Base-by-base conservation (phyloP, 225 moss, liverwort and hornwort species). In the Physcomitrium patens region DNA sequence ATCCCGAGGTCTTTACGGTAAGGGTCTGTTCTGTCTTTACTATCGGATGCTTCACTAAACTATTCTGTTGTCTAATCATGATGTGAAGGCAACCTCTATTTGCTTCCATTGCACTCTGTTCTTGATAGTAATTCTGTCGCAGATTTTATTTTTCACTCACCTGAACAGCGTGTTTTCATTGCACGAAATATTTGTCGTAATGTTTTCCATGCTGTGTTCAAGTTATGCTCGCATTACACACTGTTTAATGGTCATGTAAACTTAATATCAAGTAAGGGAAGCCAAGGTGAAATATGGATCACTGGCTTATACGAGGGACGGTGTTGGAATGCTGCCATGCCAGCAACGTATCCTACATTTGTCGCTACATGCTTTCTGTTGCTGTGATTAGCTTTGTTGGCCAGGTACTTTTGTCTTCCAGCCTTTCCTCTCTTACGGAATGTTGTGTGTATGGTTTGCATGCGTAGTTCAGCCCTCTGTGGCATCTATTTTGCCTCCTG, bases 321-420 rank as follows among this genome's bases (percentile, higher is more conserved):
- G 71, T 65, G 71, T 72, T 66, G 71, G 71, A 67, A 60, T 74
- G 67, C 73, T 79, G 78, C 72, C 72, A 37, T 73, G 49, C 66
- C 79, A 86, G 85, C 85, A 80, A 87, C 91, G 84, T 93, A 93
- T 85, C 91, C 85, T 60, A 89, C 93, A 72, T 93, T 87, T 90
- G 75, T 87, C 73, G 89, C 85, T 55, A 78, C 89, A 57, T 93
- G 93, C 87, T 82, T 93, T 70, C 93, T 85, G 93, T 93, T 80
- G 93, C 93, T 75, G 87, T 93, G 61, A 82, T 91, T 76, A 89
- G 91, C 85, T 93, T 93, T 93, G 93, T 91, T 79, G 86, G 85
- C 81, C 93, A 91, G 93, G 93, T 93, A 89, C 74, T 78, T 82
- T 53, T 79, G 82, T 83, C 76, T 79, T 83, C 81, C 84, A 81